phyloP scores from a whole-genome alignment of 164 flowering plant species.

The Chloranthus sessilifolius region DNA sequence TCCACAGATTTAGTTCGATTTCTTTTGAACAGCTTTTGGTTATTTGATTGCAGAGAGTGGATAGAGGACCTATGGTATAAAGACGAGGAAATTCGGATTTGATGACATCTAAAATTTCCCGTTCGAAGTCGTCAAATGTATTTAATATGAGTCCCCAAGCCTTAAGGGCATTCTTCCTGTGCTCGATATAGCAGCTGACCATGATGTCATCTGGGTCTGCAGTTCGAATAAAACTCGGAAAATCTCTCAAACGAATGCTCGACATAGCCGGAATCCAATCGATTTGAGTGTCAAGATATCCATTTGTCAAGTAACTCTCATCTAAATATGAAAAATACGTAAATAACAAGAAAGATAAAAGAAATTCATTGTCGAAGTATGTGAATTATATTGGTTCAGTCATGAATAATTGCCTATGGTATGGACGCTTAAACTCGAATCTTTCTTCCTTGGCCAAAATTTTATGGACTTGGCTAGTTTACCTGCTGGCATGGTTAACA shows the following conservation, averaged over 20 bases:
- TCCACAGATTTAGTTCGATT: slow-evolving; percentile 15
- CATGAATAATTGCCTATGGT: no score
- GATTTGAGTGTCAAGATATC: slow-evolving; percentile 20
- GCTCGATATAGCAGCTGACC: slow-evolving; percentile 4
- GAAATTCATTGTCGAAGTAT: no score
- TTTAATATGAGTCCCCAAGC: slow-evolving; percentile 9
- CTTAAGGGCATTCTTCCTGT: neutral
- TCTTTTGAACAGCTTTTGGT: neutral
- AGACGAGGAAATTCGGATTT: neutral
- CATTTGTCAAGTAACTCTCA: slow-evolving; percentile 21
- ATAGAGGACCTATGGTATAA: slow-evolving; percentile 23
- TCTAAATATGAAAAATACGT: no score
- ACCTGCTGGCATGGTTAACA: no score
- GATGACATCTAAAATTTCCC: slow-evolving; percentile 12
- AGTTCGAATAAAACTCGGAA: slow-evolving; percentile 14
- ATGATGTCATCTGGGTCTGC: slow-evolving; percentile 11
- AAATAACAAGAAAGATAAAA: no score
- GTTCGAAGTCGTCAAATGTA: slow-evolving; percentile 16
- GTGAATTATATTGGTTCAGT: no score
- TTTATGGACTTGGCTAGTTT: no score
- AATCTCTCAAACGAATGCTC: slow-evolving; percentile 19
- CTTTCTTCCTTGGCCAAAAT: no score
- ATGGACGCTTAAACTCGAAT: no score
- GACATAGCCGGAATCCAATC: slow-evolving; percentile 27
- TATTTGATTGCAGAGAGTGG: neutral